Conservation (phyloP, 441 rosid species). For the Lepidium campestre region DNA sequence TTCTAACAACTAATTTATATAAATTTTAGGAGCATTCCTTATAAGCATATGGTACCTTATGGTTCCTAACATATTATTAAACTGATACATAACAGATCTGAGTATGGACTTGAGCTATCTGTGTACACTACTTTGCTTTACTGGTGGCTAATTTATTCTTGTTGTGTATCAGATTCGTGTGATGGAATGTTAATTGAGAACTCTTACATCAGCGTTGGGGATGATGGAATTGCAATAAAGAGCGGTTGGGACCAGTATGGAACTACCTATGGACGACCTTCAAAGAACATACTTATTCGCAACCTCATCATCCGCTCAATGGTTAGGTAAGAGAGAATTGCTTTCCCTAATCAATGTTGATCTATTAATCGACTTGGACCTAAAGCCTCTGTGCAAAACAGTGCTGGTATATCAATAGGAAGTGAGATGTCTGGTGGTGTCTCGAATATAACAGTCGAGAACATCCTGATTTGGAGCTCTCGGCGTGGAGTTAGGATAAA, state of each 20-base stretch:
- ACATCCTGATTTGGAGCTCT: constrained; percentile 80
- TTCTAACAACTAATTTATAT: background rate
- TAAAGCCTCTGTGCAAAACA: constrained; percentile 31
- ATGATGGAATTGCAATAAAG: constrained; percentile 92
- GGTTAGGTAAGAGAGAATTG: constrained; percentile 66
- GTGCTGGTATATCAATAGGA: constrained; percentile 92
- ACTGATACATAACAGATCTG: background rate
- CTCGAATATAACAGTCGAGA: constrained; percentile 68
- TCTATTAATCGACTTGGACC: background rate
- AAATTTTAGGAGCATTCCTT: background rate
- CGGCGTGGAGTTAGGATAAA: constrained; percentile 90
- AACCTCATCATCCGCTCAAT: constrained; percentile 78
- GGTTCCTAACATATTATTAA: background rate
- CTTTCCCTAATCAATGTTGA: background rate
- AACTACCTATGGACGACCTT: constrained; percentile 74
- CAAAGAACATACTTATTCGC: constrained; percentile 74
- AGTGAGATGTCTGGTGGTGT: constrained; percentile 99
- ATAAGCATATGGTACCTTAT: background rate
- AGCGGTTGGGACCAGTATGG: constrained; percentile 99
- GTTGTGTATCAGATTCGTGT: constrained; percentile 65
- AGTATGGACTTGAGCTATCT: background rate
- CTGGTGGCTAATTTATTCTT: background rate
- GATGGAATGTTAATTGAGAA: constrained; percentile 89
- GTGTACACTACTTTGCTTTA: background rate
- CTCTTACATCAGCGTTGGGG: constrained; percentile 96